These are phyloP conservation scores for Sporisorium graminicola DNA, from an alignment of 1,284 basidiomycete genomes.

Conservation along the genomic window DNA sequence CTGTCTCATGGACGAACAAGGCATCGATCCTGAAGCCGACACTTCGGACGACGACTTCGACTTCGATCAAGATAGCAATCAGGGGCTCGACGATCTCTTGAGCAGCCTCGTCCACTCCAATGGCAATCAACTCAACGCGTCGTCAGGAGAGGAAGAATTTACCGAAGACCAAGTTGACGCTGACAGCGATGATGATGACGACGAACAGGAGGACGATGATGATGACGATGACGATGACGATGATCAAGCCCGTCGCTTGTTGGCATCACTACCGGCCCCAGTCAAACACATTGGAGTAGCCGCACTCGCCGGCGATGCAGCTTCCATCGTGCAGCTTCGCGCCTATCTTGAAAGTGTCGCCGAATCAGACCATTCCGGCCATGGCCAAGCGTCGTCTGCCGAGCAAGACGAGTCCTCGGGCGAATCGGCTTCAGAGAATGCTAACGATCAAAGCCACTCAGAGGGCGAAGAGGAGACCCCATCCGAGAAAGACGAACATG, in stretches of 20 bases:
- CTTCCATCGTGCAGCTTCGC: slow-evolving; percentile 9
- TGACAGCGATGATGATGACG: slow-evolving; percentile 11
- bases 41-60: slow-evolving; percentile 47
- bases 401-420: slow-evolving; percentile 4
- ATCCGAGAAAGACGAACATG: slow-evolving; percentile 12
- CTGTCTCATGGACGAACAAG: slow-evolving; percentile 48
- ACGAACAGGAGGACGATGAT: slow-evolving; percentile 18
- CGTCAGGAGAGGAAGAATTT: slow-evolving; percentile 14
- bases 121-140: slow-evolving; percentile 2
- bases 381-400: slow-evolving; percentile 8
- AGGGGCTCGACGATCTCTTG: slow-evolving; percentile 19
- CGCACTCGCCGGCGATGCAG: slow-evolving; percentile 26
- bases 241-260: slow-evolving; percentile 13
- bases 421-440: background rate
- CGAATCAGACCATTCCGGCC: slow-evolving; percentile 25
- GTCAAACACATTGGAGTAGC: slow-evolving; percentile 26
- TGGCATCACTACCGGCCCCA: slow-evolving; percentile 13
- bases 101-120: slow-evolving; percentile 15
- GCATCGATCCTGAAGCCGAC: slow-evolving; percentile 47
- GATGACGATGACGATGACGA: slow-evolving; percentile 20
- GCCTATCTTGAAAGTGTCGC: slow-evolving; percentile 26
- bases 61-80: slow-evolving; percentile 34
- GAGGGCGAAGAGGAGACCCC: slow-evolving; percentile 7
- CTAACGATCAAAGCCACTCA: slow-evolving; percentile 9
- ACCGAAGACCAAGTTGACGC: slow-evolving; percentile 14